Evolutionary conservation across 495 filamentous ascomycete genomes (phyloP).

Genomic region (Parmelia sp.): DNA sequence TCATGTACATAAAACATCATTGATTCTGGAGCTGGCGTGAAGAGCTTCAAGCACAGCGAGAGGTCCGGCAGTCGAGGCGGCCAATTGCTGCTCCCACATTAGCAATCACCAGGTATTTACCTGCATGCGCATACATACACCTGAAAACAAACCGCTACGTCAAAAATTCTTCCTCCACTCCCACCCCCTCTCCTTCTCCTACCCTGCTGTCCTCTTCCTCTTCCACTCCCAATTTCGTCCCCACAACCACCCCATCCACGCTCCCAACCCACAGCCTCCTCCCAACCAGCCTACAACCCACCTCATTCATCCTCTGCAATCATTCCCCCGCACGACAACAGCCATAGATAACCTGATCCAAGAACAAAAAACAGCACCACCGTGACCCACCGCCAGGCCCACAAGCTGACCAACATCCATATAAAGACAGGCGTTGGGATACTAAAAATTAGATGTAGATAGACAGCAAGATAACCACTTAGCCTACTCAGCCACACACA

Average conservation of each 20-base stretch:
- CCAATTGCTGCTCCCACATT: slow-evolving; percentile 9
- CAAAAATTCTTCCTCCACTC: neutral
- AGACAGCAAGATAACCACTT: too few species aligned
- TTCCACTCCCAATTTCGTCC: neutral
- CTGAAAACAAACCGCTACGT: slow-evolving; percentile 25
- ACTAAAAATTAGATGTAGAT: too few species aligned
- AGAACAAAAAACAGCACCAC: too few species aligned
- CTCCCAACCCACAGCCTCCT: too few species aligned
- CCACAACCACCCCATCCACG: neutral
- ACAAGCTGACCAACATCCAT: too few species aligned
- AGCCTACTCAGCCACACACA: too few species aligned
- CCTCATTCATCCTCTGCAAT: too few species aligned
- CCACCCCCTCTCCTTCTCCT: neutral
- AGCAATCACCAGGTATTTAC: neutral
- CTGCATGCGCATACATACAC: slow-evolving; percentile 42
- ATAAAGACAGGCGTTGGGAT: too few species aligned
- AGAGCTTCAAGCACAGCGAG: slow-evolving; percentile 17
- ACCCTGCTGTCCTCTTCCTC: neutral
- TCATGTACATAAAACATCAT: slow-evolving; percentile 12
- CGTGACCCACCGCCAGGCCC: too few species aligned
- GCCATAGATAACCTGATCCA: too few species aligned
- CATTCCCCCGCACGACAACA: too few species aligned
- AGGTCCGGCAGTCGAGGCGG: slow-evolving; percentile 65
- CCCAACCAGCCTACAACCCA: too few species aligned
- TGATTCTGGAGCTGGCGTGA: neutral